These are phyloP conservation scores for Boletellus ananiceps DNA, from an alignment of 768 basidiomycete genomes.

Conservation along the genomic window DNA sequence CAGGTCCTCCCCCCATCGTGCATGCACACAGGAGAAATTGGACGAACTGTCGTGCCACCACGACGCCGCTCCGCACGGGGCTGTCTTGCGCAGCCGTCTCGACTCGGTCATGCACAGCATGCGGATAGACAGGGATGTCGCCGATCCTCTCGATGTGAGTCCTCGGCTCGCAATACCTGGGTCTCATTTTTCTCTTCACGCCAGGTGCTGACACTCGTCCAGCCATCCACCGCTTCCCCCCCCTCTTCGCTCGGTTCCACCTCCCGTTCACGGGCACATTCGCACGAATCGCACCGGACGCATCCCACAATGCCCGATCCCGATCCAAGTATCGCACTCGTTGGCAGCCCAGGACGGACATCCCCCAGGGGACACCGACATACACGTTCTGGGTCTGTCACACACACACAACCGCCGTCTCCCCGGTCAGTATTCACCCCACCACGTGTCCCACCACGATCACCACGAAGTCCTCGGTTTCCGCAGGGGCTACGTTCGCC, in stretches of 20 bases:
- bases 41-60: constrained; percentile 20
- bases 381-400: constrained; percentile 13
- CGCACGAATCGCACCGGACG: constrained; percentile 26
- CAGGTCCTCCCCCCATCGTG: constrained; percentile 11
- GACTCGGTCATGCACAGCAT: constrained; percentile 46
- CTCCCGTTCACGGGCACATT: constrained; percentile 20
- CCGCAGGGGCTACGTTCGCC: constrained; percentile 12
- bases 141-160: constrained; percentile 23
- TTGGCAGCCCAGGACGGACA: constrained; percentile 5
- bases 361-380: constrained; percentile 7
- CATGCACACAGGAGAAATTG: constrained; percentile 16
- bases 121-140: constrained; percentile 21
- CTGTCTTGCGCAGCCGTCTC: constrained; percentile 48
- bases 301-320: constrained; percentile 20
- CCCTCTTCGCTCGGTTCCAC: constrained; percentile 29
- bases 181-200: constrained; percentile 14
- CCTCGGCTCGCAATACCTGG: not conserved
- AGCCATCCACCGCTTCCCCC: constrained; percentile 26
- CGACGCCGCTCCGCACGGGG: constrained; percentile 45
- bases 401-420: constrained; percentile 2
- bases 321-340: constrained; percentile 6
- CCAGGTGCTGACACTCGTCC: constrained; percentile 15
- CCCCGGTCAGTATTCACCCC: constrained; percentile 5
- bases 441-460: constrained; percentile 6
- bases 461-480: constrained; percentile 18